Base-by-base conservation (phyloP, 495 filamentous ascomycete species). In the Jackrogersella minutella region DNA sequence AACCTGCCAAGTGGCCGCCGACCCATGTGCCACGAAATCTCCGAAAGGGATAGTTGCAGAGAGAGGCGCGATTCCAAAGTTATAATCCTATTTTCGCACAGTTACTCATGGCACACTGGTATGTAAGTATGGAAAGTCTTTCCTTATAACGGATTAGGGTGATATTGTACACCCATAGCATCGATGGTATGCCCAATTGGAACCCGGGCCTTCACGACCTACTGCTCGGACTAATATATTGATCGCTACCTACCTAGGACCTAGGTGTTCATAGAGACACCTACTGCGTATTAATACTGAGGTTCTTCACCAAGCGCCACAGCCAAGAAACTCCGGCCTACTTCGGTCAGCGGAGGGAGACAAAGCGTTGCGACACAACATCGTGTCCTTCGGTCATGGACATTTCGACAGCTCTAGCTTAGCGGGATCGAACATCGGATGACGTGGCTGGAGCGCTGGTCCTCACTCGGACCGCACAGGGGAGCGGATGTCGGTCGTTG, bases 21-120 rank as follows among this genome's bases (percentile, higher is more conserved):
- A 19, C 11, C 19, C 63, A 46, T 53, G 64, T 66, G 49, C 14
- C 58, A 73, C 72, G 56, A 66, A 74, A 68, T 70, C 67, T 72
- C 66, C 66, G 70, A 66, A 26, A 30, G 68, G 68, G 71, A 62
- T 70, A 39, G 49, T 50, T 72, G 66, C 72, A 74, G 70, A 30
- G 21, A 37, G 39, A 51, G 44, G 37, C 66, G 39, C 56, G 66
- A 69, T 69, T 69, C 51, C 55, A 46, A 43, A 49, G 14, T 52
- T 10, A 36, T 2, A 11, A 41, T 24, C 14, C 22, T 22, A 17
- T 50, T 30, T 28, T 40, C 19, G 9, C 24, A 19, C 37, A 33
- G 30, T 19, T 22, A 40, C 11, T 30, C 2, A 10, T 40, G 22
- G 11, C 1, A 14, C 16, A 11, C 8, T 9, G 33, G 21, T 33